phyloP scores from a whole-genome alignment of 2,329 filamentous ascomycete species.

The Cytospora mali region DNA sequence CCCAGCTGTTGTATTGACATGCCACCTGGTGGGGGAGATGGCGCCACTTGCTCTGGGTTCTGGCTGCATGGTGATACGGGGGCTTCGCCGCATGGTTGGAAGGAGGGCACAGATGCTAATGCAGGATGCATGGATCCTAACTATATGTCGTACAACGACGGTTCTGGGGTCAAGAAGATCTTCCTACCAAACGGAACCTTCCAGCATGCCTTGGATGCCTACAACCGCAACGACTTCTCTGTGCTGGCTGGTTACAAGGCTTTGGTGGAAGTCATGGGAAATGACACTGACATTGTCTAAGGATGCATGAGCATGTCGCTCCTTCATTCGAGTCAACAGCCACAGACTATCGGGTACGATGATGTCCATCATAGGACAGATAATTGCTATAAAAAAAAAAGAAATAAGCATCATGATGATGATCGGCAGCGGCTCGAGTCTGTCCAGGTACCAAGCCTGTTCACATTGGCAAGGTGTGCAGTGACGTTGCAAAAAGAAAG shows the following conservation, averaged over 20 bases:
- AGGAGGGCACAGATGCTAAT: not conserved
- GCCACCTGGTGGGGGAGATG: not conserved
- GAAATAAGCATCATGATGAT: no score
- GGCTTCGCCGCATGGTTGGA: not conserved
- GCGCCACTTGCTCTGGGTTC: not conserved
- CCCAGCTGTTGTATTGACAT: not conserved
- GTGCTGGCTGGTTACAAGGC: not conserved
- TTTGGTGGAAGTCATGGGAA: not conserved
- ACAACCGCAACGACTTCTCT: not conserved
- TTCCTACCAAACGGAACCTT: not conserved
- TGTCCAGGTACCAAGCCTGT: no score
- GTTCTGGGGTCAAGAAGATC: not conserved
- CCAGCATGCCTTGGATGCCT: not conserved
- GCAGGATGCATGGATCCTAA: not conserved
- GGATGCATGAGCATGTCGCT: not conserved
- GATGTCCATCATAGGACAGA: no score
- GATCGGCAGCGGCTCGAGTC: no score
- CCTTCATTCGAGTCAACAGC: no score
- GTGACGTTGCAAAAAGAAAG: no score
- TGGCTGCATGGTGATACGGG: not conserved
- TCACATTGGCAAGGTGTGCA: no score
- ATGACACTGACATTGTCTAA: not conserved
- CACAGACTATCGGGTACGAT: no score
- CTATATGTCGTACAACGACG: constrained; percentile 4
- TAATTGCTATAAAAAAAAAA: no score